Base-by-base conservation (phyloP, 2,329 filamentous ascomycete genomes). In the Blastomyces percursus region DNA sequence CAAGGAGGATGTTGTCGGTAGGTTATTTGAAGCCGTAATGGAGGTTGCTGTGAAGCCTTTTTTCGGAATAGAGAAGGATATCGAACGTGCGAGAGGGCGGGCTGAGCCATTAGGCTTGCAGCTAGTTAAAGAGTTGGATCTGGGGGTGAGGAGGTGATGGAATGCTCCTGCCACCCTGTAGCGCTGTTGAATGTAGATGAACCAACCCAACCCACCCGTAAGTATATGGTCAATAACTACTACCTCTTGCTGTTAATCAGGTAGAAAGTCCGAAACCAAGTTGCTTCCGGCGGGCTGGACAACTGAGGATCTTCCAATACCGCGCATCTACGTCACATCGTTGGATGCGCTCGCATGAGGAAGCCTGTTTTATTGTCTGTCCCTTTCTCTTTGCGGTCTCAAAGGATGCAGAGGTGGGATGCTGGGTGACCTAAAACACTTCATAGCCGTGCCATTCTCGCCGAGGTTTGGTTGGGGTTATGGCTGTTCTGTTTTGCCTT, bases 11-110 rank as follows among this genome's bases (percentile, higher is more conserved):
- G 75, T 97, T 50, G 87, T 99, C 30, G 83, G 80, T 24, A 88
- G 86, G 8, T 80, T 99, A 67, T 94, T 95, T 81, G 81, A 84
- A 69, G 88, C 84, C 12, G 87, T 90, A 27, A 80, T 96, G 51
- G 80, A 84, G 62, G 77, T 82, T 66, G 89, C 80, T 1, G 83
- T 96, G 1, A 76, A 78, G 75, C 74, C 82, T 1, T 94, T 94
- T 76, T 91, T 95, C 76, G 80, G 50, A n/a, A 64, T 64, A 35
- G 58, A 59, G 51, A 27, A 24, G 40, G 21, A 35, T 51, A 61
- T 24, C 21, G 55, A 59, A 32, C 69, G 70, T 5, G 66, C 70
- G 5, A 35, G 27, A 30, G 24, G 8, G 21, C 19, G 27, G n/a
- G 19, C 14, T 24, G 52, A 32, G 30, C 38, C 62, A 46, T 40